Conservation (phyloP, 352 stramenopile species). For the Aphanomyces cochlioides region DNA sequence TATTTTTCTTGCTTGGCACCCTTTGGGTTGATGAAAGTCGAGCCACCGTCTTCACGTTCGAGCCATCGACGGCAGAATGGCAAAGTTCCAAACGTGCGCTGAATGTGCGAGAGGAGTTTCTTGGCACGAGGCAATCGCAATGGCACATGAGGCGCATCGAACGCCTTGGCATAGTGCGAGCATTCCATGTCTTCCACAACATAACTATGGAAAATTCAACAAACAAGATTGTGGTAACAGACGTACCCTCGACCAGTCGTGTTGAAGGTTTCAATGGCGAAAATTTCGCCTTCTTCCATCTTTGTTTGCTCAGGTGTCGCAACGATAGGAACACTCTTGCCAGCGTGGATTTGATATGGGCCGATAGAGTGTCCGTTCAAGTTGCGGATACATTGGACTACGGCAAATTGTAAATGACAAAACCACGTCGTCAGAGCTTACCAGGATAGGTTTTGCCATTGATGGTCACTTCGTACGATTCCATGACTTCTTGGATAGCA, state of each 20-base stretch:
- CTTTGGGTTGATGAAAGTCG: constrained; percentile 85
- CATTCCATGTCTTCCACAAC: constrained; percentile 95
- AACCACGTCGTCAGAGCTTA: neutral
- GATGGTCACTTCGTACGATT: constrained; percentile 96
- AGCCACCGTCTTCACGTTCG: constrained; percentile 95
- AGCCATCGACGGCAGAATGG: constrained; percentile 98
- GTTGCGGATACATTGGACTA: constrained; percentile 95
- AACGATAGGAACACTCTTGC: constrained; percentile 97
- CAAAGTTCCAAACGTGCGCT: constrained; percentile 98
- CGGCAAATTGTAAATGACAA: neutral
- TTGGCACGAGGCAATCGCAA: constrained; percentile 89
- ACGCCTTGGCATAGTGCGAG: constrained; percentile 97
- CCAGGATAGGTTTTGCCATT: constrained; percentile 91
- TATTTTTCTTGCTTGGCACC: constrained; percentile 98
- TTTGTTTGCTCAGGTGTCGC: constrained; percentile 89
- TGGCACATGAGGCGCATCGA: constrained; percentile 93
- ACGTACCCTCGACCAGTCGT: constrained; percentile 78
- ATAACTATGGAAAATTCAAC: constrained; percentile 42
- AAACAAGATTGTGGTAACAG: constrained; percentile 8
- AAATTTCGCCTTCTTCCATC: constrained; percentile 98
- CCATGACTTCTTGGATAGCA: constrained; percentile 97
- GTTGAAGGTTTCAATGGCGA: constrained; percentile 97
- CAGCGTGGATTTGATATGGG: constrained; percentile 94
- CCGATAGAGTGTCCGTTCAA: constrained; percentile 98
- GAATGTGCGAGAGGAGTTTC: constrained; percentile 96